Conservation (phyloP, 75 land plant species). For the Picea sitchensis region DNA sequence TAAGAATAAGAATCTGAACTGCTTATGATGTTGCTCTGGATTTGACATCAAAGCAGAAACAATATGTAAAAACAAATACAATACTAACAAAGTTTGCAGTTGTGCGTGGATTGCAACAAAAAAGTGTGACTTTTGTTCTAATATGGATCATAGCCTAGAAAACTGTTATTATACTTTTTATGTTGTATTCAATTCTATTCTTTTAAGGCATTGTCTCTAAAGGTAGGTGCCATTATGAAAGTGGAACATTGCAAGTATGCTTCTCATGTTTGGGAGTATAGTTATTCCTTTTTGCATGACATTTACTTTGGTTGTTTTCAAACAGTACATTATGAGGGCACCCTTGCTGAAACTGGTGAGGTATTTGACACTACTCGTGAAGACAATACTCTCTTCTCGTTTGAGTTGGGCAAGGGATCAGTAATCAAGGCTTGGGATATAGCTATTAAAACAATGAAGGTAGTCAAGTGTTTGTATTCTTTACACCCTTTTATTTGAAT, state of each 20-base stretch:
- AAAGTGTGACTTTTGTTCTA: neutral
- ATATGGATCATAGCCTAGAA: neutral
- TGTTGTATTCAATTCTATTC: neutral
- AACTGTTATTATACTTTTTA: neutral
- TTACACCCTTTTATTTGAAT: neutral
- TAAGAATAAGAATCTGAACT: neutral
- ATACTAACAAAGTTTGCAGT: neutral
- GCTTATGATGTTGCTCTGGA: neutral
- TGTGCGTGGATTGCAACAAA: neutral
- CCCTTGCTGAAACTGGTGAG: slow-evolving; percentile 71
- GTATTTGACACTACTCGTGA: slow-evolving; percentile 90
- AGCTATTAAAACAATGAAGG: slow-evolving; percentile 93
- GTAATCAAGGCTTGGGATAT: slow-evolving; percentile 95
- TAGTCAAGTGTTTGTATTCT: slow-evolving; percentile 1
- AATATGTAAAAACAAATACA: neutral
- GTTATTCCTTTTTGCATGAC: neutral
- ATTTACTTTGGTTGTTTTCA: neutral
- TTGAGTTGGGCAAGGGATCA: slow-evolving; percentile 78
- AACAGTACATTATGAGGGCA: slow-evolving; percentile 91
- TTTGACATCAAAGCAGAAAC: neutral
- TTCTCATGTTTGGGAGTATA: neutral
- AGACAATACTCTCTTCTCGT: slow-evolving; percentile 85
- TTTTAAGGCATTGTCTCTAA: neutral
- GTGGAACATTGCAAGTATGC: neutral
- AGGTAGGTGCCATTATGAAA: neutral